phyloP scores from a whole-genome alignment of 257 asterid species.

The Ilex aquifolium region DNA sequence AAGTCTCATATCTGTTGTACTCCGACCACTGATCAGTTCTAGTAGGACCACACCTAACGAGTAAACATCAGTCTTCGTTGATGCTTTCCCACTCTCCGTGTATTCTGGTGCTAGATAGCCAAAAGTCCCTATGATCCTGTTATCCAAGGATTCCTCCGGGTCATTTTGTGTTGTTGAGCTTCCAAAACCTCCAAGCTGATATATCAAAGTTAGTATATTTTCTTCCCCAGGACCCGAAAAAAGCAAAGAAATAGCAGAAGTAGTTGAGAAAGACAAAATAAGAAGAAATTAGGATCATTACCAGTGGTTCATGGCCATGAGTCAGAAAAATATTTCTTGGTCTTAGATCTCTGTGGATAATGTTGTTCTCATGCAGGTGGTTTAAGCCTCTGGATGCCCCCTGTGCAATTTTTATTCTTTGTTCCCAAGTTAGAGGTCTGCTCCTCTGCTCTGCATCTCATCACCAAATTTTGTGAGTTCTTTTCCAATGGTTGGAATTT shows the following conservation, averaged over 20 bases:
- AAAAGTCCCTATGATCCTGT: conserved; percentile 57
- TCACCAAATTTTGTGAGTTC: neutral
- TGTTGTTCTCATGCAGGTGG: conserved; percentile 45
- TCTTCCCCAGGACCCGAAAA: too few relatives aligned
- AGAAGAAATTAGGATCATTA: conserved; percentile 7
- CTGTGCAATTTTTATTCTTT: conserved; percentile 55
- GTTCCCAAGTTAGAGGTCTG: conserved; percentile 44
- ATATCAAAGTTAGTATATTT: neutral
- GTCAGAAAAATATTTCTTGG: conserved; percentile 70
- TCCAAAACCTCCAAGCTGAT: conserved; percentile 71
- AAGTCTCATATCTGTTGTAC: conserved; percentile 39
- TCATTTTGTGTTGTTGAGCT: conserved; percentile 54
- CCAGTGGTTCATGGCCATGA: conserved; percentile 67
- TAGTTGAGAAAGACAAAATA: too few relatives aligned
- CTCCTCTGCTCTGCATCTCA: conserved; percentile 25
- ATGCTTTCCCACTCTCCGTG: conserved; percentile 56
- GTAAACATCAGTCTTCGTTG: conserved; percentile 67
- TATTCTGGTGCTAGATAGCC: conserved; percentile 83
- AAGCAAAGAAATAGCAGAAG: too few relatives aligned
- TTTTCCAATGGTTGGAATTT: too few relatives aligned
- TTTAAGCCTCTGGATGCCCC: conserved; percentile 71
- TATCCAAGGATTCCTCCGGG: conserved; percentile 17
- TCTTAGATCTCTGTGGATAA: conserved; percentile 66
- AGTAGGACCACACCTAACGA: conserved; percentile 64
- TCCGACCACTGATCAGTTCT: conserved; percentile 59